phyloP scores from a whole-genome alignment of 768 basidiomycete species.

The Leccinum incarnatum region DNA sequence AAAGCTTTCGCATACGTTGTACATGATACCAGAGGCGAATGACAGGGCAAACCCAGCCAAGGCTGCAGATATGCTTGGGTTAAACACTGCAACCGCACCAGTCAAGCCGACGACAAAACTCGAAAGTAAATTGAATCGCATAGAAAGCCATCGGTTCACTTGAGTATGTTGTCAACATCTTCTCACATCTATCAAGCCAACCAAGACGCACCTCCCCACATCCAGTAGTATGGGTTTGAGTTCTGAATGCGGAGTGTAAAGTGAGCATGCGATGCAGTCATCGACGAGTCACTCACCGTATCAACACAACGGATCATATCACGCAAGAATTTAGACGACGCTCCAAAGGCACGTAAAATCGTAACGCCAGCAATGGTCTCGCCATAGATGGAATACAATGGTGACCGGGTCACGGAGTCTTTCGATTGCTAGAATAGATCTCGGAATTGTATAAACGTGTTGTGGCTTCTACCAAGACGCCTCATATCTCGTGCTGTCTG shows the following conservation, averaged over 20 bases:
- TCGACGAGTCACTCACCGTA: conserved; percentile 48
- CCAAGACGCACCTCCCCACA: conserved; percentile 68
- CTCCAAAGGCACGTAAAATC: conserved; percentile 80
- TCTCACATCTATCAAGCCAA: neutral
- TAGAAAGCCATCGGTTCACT: conserved; percentile 91
- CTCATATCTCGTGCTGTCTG: conserved; percentile 89
- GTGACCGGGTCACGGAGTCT: conserved; percentile 51
- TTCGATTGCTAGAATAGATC: neutral
- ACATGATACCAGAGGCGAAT: conserved; percentile 75
- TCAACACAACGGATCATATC: conserved; percentile 84
- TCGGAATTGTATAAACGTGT: neutral
- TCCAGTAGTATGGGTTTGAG: conserved; percentile 82
- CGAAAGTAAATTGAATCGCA: conserved; percentile 83
- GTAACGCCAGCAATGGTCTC: conserved; percentile 51
- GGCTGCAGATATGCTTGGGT: conserved; percentile 73
- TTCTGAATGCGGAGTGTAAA: conserved; percentile 35
- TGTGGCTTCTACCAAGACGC: conserved; percentile 52
- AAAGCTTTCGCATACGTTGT: conserved; percentile 44
- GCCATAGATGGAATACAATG: conserved; percentile 45
- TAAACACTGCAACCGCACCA: conserved; percentile 60
- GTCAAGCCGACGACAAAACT: conserved; percentile 70
- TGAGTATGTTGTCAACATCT: conserved; percentile 8
- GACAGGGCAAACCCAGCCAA: conserved; percentile 84
- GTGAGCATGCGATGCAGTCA: neutral
- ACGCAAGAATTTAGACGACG: conserved; percentile 79